A percentile compares a stretch with the other conserved stretches of the same genome.
phyloP scores from a whole-genome alignment of 495 filamentous ascomycete species.

The Hypoxylon rickii region DNA sequence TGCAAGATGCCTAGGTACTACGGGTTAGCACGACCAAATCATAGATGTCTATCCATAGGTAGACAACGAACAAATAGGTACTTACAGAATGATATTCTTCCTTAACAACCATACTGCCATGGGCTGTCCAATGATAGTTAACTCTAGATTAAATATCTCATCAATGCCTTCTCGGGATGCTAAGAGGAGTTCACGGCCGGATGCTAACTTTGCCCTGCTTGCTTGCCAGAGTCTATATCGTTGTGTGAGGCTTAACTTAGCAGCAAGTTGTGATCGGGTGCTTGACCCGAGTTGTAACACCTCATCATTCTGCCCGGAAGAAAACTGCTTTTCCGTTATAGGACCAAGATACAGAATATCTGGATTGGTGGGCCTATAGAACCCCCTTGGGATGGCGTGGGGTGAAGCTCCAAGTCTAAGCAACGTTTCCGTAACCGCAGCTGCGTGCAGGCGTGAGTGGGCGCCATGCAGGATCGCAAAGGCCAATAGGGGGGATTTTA shows the following conservation, averaged over 20 bases:
- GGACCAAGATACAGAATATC: conserved; percentile 17
- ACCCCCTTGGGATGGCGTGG: conserved; percentile 13
- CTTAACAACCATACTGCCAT: conserved; percentile 17
- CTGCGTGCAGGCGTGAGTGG: conserved; percentile 18
- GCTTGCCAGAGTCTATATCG: conserved; percentile 28
- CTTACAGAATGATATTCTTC: conserved; percentile 25
- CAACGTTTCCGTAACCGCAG: conserved; percentile 45
- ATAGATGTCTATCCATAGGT: too few relatives aligned
- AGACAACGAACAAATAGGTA: background rate
- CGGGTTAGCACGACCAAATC: background rate
- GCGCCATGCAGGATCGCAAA: conserved; percentile 47
- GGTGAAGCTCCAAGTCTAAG: conserved; percentile 47
- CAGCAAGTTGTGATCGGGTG: conserved; percentile 3
- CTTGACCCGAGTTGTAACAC: too few relatives aligned
- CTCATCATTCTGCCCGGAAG: conserved; percentile 9
- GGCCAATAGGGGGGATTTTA: conserved; percentile 47
- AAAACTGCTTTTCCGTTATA: background rate
- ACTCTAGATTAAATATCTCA: conserved; percentile 17
- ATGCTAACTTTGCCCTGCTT: conserved; percentile 3
- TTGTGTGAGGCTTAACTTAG: conserved; percentile 21
- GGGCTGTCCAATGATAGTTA: conserved; percentile 21
- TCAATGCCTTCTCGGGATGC: conserved; percentile 13
- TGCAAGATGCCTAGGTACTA: conserved; percentile 16
- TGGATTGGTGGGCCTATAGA: conserved; percentile 19
- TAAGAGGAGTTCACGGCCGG: conserved; percentile 15